A percentile compares a stretch with the other conserved stretches of the same genome.
phyloP scores from a whole-genome alignment of 257 asterid species.

The Agastache rugosa region DNA sequence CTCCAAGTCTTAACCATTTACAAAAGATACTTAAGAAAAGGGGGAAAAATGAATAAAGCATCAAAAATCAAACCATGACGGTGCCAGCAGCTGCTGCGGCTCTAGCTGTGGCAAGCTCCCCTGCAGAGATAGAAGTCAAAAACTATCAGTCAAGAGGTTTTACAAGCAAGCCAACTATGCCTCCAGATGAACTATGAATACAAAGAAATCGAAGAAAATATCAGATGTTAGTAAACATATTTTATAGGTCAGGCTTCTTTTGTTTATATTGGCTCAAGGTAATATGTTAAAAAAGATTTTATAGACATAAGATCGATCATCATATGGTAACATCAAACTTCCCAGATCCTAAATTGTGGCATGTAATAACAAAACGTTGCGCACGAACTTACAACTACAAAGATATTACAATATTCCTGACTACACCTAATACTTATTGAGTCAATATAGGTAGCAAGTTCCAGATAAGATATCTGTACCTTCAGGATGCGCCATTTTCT shows the following conservation, averaged over 20 bases:
- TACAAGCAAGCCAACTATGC: neutral
- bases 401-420: neutral
- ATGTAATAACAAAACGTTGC: neutral
- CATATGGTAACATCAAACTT: neutral
- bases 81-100: slow-evolving; percentile 84
- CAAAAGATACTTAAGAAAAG: neutral
- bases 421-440: neutral
- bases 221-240: neutral
- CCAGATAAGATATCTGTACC: slow-evolving; percentile 47
- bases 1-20: slow-evolving; percentile 16
- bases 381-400: neutral
- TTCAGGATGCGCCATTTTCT: slow-evolving; percentile 93
- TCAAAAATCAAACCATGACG: slow-evolving; percentile 62
- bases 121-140: slow-evolving; percentile 45
- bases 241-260: slow-evolving; percentile 6
- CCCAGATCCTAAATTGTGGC: neutral
- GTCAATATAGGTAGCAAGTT: neutral
- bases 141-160: neutral
- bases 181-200: no score
- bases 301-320: neutral
- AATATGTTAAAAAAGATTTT: slow-evolving; percentile 3
- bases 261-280: neutral
- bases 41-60: neutral
- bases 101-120: slow-evolving; percentile 86
- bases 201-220: neutral